Evolutionary conservation across 108 stramenopile genomes (phyloP).

Genomic region (Skeletonema grethae): DNA sequence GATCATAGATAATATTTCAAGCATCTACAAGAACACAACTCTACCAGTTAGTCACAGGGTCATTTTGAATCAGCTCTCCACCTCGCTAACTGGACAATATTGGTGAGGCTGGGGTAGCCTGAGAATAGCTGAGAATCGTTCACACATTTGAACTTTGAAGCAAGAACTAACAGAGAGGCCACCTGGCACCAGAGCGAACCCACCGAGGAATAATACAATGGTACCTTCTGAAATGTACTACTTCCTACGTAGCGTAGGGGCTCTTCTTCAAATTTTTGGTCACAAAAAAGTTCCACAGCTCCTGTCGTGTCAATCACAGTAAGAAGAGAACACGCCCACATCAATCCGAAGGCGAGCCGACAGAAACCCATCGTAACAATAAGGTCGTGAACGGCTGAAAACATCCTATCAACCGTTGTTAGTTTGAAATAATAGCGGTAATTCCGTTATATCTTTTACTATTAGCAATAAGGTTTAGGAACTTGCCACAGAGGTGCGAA

Average conservation of each 20-base stretch:
- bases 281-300: not conserved
- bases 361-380: not conserved
- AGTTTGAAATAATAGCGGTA: slow-evolving; percentile 1
- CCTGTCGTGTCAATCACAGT: not conserved
- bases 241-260: not conserved
- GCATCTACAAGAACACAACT: no score
- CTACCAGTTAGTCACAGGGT: no score
- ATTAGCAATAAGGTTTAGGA: not conserved
- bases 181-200: no score
- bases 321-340: not conserved
- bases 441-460: not conserved
- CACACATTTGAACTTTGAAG: not conserved
- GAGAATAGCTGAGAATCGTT: not conserved
- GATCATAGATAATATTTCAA: no score
- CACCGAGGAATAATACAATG: no score
- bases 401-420: slow-evolving; percentile 1
- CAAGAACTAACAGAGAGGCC: not conserved
- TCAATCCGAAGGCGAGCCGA: not conserved
- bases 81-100: not conserved
- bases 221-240: not conserved
- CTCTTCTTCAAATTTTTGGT: not conserved
- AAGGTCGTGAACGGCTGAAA: not conserved
- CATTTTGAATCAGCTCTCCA: no score
- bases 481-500: not conserved
- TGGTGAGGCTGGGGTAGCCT: not conserved